A percentile compares a stretch with the other conserved stretches of the same genome.
Conservation (phyloP, 805 yeast genomes). For the Candida sakaeoensis region DNA sequence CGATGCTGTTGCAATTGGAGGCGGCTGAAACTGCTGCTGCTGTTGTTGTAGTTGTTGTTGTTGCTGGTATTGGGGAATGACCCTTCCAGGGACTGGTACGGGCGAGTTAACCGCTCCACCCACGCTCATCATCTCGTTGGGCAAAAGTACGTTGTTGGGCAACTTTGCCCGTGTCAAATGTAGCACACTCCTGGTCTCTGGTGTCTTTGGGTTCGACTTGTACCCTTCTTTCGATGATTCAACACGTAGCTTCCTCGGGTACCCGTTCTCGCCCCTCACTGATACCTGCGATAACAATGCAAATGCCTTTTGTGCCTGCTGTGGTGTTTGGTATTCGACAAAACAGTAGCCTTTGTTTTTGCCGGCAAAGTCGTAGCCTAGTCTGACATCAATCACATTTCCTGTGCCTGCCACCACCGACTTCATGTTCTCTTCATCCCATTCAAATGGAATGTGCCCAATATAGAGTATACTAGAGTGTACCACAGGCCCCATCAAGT, state of each 20-base stretch:
- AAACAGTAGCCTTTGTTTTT: conserved; percentile 67
- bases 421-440: conserved; percentile 62
- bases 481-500: conserved; percentile 2
- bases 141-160: conserved; percentile 57
- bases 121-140: conserved; percentile 37
- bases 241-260: conserved; percentile 45
- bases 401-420: conserved; percentile 72
- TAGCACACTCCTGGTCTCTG: conserved; percentile 40
- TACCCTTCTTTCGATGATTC: conserved; percentile 61
- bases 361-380: conserved; percentile 56
- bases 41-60: background rate
- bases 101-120: conserved; percentile 5
- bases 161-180: conserved; percentile 42
- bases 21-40: background rate
- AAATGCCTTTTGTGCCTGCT: conserved; percentile 51
- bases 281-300: conserved; percentile 41
- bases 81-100: conserved; percentile 1
- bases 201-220: conserved; percentile 32
- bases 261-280: conserved; percentile 28
- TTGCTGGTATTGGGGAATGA: conserved; percentile 3
- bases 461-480: conserved; percentile 49
- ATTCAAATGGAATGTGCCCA: conserved; percentile 66
- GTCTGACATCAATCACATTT: conserved; percentile 60
- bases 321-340: conserved; percentile 51
- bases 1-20: background rate